Evolutionary conservation across 371 early-diverging fungal genomes (phyloP), one percentile per base, ranked within the genome.

Genomic region (Lichtheimia ornata): DNA sequence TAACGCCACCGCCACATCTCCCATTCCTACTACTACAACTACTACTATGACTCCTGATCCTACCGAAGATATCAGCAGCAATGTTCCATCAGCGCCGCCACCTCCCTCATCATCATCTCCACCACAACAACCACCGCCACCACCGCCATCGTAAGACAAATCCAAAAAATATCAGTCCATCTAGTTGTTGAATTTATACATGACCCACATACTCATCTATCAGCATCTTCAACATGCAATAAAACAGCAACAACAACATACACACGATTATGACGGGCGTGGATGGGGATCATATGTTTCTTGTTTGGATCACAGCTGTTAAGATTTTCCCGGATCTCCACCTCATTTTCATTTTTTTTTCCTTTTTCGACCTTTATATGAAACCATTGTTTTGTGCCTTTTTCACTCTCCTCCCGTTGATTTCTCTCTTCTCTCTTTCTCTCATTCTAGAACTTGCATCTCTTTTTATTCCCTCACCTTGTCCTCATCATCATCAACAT

Each of bases 341-440:
- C 35, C 28, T 28, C 28, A 28, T 28, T 28, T 28, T 7, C 55
- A 28, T 43, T 42, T 18, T 27, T 44, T 47, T 47, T 47, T 47
- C 17, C 7, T n/a, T 47, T 47, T 47, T 17, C 5, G 22, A 47
- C 11, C 22, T n/a, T 47, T 47, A 18, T 17, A 18, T 47, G n/a
- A 47, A 47, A 47, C 47, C 47, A n/a, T n/a, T 47, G n/a, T 47
- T 22, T 35, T 35, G 35, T 35, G 35, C 35, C 22, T 47, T 47
- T 45, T 47, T 47, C 47, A n/a, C 14, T 47, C 47, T 22, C 20
- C 40, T 45, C 20, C 41, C 43, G 3, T 44, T 41, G 41, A 5
- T 24, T 51, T 51, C 51, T 51, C 18, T 57, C 43, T n/a, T 57
- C 20, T 45, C n/a, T 52, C 14, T 35, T 4, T 27, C 42, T 15